Conservation (phyloP, 2,329 filamentous ascomycete species). For the Aspergillus cejpii region DNA sequence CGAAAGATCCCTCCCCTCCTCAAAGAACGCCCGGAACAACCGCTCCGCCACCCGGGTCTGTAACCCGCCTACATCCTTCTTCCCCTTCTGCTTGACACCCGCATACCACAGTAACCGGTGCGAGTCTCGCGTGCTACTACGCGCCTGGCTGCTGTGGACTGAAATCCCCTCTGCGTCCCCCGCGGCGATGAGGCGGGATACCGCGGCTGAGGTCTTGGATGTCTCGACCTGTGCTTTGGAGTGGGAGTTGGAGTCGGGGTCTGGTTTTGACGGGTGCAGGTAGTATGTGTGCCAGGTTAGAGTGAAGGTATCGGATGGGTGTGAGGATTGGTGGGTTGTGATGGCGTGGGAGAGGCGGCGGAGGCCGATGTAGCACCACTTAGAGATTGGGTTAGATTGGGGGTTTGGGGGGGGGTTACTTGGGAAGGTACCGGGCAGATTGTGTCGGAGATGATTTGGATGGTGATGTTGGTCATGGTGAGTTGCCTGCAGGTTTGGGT, state of each 20-base stretch:
- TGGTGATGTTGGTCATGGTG: constrained; percentile 65
- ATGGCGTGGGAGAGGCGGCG: constrained; percentile 69
- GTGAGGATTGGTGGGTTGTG: constrained; percentile 53
- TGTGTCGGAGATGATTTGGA: constrained; percentile 73
- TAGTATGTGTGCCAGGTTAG: constrained; percentile 75
- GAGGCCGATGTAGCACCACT: constrained; percentile 71
- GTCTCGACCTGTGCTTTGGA: no score
- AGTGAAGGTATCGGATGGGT: constrained; percentile 64
- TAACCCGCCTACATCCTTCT: constrained; percentile 37
- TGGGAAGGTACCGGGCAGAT: constrained; percentile 57
- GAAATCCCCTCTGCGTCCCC: constrained; percentile 63
- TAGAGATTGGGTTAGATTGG: not conserved
- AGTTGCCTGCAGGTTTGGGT: constrained; percentile 12
- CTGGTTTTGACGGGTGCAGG: constrained; percentile 60
- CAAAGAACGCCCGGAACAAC: constrained; percentile 61
- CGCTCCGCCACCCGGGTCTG: constrained; percentile 57
- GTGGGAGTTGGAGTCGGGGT: constrained; percentile 43
- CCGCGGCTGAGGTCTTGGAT: constrained; percentile 52
- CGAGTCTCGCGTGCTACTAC: constrained; percentile 71
- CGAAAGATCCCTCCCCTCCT: constrained; percentile 59
- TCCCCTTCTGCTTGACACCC: constrained; percentile 44
- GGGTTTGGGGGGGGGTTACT: not conserved
- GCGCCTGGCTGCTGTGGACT: no score
- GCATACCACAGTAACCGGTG: constrained; percentile 69
- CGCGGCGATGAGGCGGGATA: constrained; percentile 50